Percentiles rank a stretch among this genome's conserved stretches.
phyloP scores from a whole-genome alignment of 2,329 filamentous ascomycete genomes.

The Pestalotiopsis sp. region DNA sequence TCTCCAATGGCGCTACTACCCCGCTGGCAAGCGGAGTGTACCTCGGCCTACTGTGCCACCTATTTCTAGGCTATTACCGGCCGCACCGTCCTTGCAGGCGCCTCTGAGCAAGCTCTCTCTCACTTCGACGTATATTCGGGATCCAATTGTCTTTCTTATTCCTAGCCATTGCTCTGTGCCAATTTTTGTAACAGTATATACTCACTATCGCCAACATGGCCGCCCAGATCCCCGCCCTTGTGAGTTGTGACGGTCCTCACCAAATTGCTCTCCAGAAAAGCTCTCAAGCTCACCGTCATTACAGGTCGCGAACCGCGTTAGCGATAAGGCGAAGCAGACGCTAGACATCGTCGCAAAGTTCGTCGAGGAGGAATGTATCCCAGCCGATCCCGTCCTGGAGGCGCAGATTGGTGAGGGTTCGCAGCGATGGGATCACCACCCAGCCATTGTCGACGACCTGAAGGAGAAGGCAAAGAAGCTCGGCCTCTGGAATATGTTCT shows the following conservation, averaged over 20 bases:
- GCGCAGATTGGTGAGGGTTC: conserved; percentile 78
- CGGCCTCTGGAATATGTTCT: conserved; percentile 97
- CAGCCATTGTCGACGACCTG: conserved; percentile 81
- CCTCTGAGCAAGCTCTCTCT: conserved; percentile 4
- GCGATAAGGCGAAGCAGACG: conserved; percentile 80
- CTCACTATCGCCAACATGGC: conserved; percentile 23
- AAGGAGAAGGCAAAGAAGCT: conserved; percentile 81
- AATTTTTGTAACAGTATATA: background rate
- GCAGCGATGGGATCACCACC: conserved; percentile 77
- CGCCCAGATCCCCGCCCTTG: conserved; percentile 30
- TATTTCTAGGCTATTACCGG: background rate
- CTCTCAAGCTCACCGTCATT: conserved; percentile 13
- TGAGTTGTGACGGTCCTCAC: conserved; percentile 15
- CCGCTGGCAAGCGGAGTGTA: conserved; percentile 13
- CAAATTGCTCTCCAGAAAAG: background rate
- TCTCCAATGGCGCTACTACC: conserved; percentile 8
- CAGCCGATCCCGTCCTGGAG: conserved; percentile 76
- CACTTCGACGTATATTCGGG: background rate
- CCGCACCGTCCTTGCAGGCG: background rate
- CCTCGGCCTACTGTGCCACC: conserved; percentile 12
- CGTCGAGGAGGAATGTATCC: conserved; percentile 92
- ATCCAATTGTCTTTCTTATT: background rate
- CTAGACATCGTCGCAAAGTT: conserved; percentile 91
- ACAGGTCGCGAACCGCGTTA: conserved; percentile 62
- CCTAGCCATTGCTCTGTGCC: background rate